A percentile compares a stretch with the other conserved stretches of the same genome.
Conservation (phyloP, 2,329 filamentous ascomycete species). For the Epicoccum sorghinum region DNA sequence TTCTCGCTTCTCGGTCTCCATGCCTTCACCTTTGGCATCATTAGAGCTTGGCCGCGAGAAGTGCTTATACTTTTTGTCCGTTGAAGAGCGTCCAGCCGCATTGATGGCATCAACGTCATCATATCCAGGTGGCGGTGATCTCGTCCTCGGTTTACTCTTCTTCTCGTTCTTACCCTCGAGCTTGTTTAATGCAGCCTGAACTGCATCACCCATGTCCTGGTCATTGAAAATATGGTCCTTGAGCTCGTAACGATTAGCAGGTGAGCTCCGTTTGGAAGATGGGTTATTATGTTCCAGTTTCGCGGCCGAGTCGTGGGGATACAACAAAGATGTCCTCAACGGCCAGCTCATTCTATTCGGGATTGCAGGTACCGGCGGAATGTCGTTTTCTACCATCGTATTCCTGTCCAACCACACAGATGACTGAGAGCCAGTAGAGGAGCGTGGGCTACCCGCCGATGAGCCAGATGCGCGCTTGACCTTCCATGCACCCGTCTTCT, state of each 20-base stretch:
- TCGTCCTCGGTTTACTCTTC: constrained; percentile 7
- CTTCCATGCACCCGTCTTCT: constrained; percentile 41
- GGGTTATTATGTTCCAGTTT: constrained; percentile 23
- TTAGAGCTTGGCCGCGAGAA: constrained; percentile 9
- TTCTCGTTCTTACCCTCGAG: constrained; percentile 26
- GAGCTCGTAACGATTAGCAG: constrained; percentile 22
- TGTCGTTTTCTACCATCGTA: constrained; percentile 19
- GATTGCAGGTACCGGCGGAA: constrained; percentile 36
- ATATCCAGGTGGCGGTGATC: constrained; percentile 12
- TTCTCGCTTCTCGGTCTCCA: background rate
- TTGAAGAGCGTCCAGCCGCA: constrained; percentile 4
- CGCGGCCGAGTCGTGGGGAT: constrained; percentile 13
- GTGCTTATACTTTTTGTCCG: constrained; percentile 9
- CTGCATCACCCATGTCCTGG: constrained; percentile 24
- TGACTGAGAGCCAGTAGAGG: constrained; percentile 18
- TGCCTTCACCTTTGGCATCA: background rate
- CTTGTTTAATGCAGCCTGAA: constrained; percentile 26
- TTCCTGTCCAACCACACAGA: constrained; percentile 27
- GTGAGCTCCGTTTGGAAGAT: constrained; percentile 12
- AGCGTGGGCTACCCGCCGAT: constrained; percentile 16
- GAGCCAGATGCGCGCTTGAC: constrained; percentile 36
- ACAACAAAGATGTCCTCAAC: constrained; percentile 1
- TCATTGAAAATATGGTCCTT: constrained; percentile 26
- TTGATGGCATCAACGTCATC: constrained; percentile 7
- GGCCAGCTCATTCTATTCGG: constrained; percentile 20